Percentiles rank a stretch among this genome's conserved stretches.
Conservation (phyloP, 805 yeast genomes). For the Vanderwaltozyma yarrowii region DNA sequence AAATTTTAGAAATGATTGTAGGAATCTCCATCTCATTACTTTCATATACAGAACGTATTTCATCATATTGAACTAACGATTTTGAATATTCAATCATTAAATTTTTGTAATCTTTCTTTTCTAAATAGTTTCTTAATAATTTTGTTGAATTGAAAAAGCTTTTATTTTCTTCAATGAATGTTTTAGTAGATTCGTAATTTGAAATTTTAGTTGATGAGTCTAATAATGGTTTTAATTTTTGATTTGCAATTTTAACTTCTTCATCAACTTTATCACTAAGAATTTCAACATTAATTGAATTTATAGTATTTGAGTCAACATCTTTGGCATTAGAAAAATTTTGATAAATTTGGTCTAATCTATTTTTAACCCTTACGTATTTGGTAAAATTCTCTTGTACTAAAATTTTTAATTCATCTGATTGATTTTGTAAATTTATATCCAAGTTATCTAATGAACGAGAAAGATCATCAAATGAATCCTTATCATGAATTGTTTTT, state of each 20-base stretch:
- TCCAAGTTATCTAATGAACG: constrained; percentile 41
- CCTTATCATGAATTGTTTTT: constrained; percentile 44
- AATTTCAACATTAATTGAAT: constrained; percentile 23
- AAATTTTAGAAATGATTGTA: constrained; percentile 38
- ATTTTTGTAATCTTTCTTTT: constrained; percentile 45
- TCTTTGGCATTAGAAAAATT: constrained; percentile 35
- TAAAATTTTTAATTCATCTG: constrained; percentile 38
- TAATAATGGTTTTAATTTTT: constrained; percentile 49
- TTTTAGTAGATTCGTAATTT: constrained; percentile 39
- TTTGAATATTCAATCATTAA: constrained; percentile 47
- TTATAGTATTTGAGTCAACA: constrained; percentile 19
- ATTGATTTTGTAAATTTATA: constrained; percentile 37
- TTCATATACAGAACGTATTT: constrained; percentile 10
- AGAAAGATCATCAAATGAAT: constrained; percentile 41
- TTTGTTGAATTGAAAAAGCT: constrained; percentile 50
- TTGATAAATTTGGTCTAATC: constrained; percentile 48
- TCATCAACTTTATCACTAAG: constrained; percentile 35
- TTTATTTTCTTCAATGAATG: constrained; percentile 42
- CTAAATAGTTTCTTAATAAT: constrained; percentile 33
- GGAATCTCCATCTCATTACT: constrained; percentile 12
- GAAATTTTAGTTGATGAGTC: constrained; percentile 39
- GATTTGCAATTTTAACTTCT: constrained; percentile 43
- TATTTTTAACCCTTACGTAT: constrained; percentile 55
- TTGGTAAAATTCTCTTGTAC: constrained; percentile 52
- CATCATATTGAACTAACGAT: constrained; percentile 30